phyloP scores from a whole-genome alignment of 441 rosid genomes.

The Arabidopsis hybrid region DNA sequence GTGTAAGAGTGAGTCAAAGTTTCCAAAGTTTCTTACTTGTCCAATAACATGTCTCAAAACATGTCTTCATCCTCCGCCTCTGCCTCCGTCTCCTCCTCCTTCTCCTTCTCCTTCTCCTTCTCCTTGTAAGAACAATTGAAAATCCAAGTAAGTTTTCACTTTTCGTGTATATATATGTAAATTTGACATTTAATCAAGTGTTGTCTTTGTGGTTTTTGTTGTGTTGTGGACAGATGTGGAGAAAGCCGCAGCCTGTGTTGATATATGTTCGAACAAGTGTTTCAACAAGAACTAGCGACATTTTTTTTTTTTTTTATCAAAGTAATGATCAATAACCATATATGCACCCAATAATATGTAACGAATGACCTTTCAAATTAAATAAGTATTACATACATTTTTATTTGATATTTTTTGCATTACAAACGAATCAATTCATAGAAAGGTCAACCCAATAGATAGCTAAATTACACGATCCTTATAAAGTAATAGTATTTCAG shows the following conservation, averaged over 20 bases:
- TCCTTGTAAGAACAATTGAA: neutral
- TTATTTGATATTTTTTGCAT: neutral
- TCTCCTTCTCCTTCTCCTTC: too few species aligned
- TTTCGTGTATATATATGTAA: neutral
- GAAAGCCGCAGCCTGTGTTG: conserved; percentile 6
- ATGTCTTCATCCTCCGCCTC: conserved; percentile 2
- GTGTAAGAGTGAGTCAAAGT: neutral
- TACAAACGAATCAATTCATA: neutral
- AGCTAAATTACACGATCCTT: neutral
- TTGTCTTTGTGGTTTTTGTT: neutral
- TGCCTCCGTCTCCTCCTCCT: neutral
- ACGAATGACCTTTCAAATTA: neutral
- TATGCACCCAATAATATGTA: neutral
- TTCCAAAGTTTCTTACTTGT: neutral
- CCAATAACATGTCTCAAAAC: conserved; percentile 9
- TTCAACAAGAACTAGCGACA: neutral
- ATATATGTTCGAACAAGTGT: neutral
- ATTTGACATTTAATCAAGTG: neutral
- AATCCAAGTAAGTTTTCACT: conserved; percentile 18
- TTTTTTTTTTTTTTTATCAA: neutral
- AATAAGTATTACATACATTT: neutral
- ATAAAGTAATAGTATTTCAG: neutral
- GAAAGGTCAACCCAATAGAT: neutral
- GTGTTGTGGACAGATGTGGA: conserved; percentile 5
- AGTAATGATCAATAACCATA: neutral